Percentiles rank a stretch among this genome's conserved stretches.
Evolutionary conservation across 768 basidiomycete genomes (phyloP).

Genomic region (Cystoderma amianthinum): DNA sequence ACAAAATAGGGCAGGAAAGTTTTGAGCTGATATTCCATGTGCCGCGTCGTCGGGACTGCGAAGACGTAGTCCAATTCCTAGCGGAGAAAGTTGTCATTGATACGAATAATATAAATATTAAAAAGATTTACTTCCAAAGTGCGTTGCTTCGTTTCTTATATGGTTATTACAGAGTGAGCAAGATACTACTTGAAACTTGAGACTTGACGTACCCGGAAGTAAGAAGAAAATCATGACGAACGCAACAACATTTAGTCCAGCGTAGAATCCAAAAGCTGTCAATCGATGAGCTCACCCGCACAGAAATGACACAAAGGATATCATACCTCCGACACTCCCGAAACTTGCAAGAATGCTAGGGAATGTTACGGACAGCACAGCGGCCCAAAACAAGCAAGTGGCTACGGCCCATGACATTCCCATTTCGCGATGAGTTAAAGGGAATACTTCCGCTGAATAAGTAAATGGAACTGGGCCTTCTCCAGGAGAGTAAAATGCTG

Average conservation of each 20-base stretch:
- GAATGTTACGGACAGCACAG: constrained; percentile 52
- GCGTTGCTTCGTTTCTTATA: constrained; percentile 42
- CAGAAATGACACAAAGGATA: constrained; percentile 1
- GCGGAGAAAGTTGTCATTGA: neutral
- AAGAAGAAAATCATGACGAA: constrained; percentile 51
- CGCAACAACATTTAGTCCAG: constrained; percentile 41
- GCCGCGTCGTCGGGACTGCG: constrained; percentile 39
- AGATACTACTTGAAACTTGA: too few species aligned
- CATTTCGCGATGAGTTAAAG: constrained; percentile 72
- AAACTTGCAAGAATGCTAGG: constrained; percentile 46
- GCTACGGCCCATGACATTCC: constrained; percentile 52
- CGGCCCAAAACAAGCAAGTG: constrained; percentile 43
- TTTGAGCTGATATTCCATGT: constrained; percentile 35
- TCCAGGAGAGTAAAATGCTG: constrained; percentile 70
- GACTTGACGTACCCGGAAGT: constrained; percentile 33
- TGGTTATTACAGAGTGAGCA: too few species aligned
- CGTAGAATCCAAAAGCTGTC: constrained; percentile 53
- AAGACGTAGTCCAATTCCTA: constrained; percentile 42
- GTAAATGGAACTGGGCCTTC: constrained; percentile 90
- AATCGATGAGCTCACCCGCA: too few species aligned
- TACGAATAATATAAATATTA: neutral
- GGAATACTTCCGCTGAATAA: constrained; percentile 90
- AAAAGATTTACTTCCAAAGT: constrained; percentile 27
- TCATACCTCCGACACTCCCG: constrained; percentile 24
- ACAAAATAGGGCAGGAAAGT: constrained; percentile 46